Percentiles rank a stretch among this genome's conserved stretches.
These are phyloP conservation scores for Phialemonium atrogriseum DNA, from an alignment of 2,329 filamentous ascomycete species.

Conservation along the genomic window DNA sequence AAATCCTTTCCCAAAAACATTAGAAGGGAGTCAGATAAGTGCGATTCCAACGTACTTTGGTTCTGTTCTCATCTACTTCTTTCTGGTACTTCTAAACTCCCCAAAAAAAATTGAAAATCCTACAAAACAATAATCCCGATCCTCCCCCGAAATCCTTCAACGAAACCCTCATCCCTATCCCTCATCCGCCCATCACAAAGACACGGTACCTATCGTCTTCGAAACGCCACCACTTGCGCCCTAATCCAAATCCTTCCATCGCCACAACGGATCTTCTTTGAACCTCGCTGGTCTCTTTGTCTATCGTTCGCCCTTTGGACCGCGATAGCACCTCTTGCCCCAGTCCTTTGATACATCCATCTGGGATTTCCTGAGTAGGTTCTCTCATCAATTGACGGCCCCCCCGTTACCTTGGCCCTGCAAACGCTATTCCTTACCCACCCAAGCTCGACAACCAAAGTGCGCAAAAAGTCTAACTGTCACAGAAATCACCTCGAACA, in stretches of 20 bases:
- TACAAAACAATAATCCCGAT: slow-evolving; percentile 22
- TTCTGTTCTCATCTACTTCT: slow-evolving; percentile 50
- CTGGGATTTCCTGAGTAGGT: slow-evolving; percentile 8
- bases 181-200: slow-evolving; percentile 10
- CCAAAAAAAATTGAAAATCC: slow-evolving; percentile 55
- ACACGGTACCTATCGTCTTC: slow-evolving; percentile 7
- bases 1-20: slow-evolving; percentile 26
- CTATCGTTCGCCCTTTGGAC: slow-evolving; percentile 17
- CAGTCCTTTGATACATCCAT: slow-evolving; percentile 5
- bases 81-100: slow-evolving; percentile 41
- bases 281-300: slow-evolving; percentile 18
- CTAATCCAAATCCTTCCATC: slow-evolving; percentile 2
- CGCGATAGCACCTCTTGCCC: slow-evolving; percentile 8
- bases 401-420: not conserved
- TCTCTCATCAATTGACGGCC: slow-evolving; percentile 1
- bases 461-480: slow-evolving; percentile 16
- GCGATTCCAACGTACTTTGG: slow-evolving; percentile 46
- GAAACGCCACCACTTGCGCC: slow-evolving; percentile 2
- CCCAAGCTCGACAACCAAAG: slow-evolving; percentile 10
- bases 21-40: slow-evolving; percentile 43
- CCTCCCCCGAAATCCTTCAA: slow-evolving; percentile 10
- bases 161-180: slow-evolving; percentile 8
- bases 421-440: slow-evolving; percentile 1
- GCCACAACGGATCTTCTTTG: slow-evolving; percentile 10
- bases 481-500: too few relatives aligned